These are phyloP conservation scores for Cercospora nicotianae DNA, from an alignment of 2,329 filamentous ascomycete genomes.

Conservation along the genomic window DNA sequence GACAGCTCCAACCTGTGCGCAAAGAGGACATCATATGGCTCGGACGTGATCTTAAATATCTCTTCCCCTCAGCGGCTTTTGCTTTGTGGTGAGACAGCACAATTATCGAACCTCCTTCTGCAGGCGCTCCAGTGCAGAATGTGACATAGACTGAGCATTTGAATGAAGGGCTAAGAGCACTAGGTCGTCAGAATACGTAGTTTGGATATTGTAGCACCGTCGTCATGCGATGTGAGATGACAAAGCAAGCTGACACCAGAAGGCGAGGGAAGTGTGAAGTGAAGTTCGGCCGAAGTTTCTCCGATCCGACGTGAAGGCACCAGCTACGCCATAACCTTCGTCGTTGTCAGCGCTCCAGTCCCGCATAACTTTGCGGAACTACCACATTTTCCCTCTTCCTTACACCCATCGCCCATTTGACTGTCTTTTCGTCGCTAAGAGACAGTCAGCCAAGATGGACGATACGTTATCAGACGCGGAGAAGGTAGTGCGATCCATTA, in stretches of 20 bases:
- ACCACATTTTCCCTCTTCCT: background rate
- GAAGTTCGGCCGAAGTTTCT: background rate
- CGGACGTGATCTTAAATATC: too few relatives aligned
- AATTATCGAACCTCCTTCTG: too few relatives aligned
- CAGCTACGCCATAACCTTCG: constrained; percentile 5
- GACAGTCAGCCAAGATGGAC: constrained; percentile 14
- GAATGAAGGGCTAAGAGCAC: too few relatives aligned
- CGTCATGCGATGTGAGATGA: background rate
- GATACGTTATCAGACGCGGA: constrained; percentile 48
- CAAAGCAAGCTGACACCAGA: background rate
- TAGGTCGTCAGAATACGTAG: too few relatives aligned
- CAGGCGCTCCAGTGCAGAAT: too few relatives aligned
- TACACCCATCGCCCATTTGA: background rate
- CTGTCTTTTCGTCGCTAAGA: background rate
- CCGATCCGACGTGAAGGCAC: background rate
- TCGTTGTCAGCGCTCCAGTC: background rate
- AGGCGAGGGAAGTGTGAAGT: background rate
- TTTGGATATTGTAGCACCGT: too few relatives aligned
- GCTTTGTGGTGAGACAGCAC: too few relatives aligned
- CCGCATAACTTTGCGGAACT: background rate
- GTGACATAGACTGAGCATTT: too few relatives aligned
- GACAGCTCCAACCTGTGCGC: too few relatives aligned
- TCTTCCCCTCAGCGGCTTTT: too few relatives aligned
- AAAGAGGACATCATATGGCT: too few relatives aligned
- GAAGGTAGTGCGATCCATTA: constrained; percentile 42